Evolutionary conservation across 108 stramenopile species (phyloP), one percentile per base, ranked within the genome.

Genomic region (Pelagomonas calceolata): DNA sequence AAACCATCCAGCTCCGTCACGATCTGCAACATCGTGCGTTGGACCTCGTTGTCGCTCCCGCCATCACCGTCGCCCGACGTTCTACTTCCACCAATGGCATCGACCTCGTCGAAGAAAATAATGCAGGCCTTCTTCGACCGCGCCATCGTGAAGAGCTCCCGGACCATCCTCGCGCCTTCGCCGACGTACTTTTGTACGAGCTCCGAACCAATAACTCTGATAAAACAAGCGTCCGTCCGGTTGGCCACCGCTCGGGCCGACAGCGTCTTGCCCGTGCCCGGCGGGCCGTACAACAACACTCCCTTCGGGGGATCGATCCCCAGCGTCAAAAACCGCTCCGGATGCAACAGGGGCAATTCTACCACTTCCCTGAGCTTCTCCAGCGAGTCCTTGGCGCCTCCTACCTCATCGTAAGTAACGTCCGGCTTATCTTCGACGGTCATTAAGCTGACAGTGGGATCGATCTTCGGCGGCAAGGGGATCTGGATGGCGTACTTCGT

Each of bases 361-460:
- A 98, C 80, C 21, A 96, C 97, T 77, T 96, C 97, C 33, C 95
- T 68, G 10, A 98, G 81, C 78, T 99, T 96, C 79, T 97, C 95
- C 82, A 99, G 89, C 33, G 90, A 89, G 32, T 97, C 94, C 79
- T 97, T 99, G 68, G 92, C 92, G 21, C 98, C 98, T 37, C 98
- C 98, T 12, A 99, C 98, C 85, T 99, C 98, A 75, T 98, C 96
- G 86, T 99, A 99, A 9, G 98, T 99, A 26, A 99, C 98, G 88
- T 98, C 95, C 26, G 96, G 98, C 86, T 97, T 98, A 73, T 98
- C 98, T 83, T 99, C 98, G 34, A 99, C 98, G 0, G 95, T 96
- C 98, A 99, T 99, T 60, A 99, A 85, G 73, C 81, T 80, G 15
- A 99, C 98, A 32, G 98, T 95, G 32, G 98, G 95, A 87, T 99